Evolutionary conservation across 108 stramenopile genomes (phyloP).

Genomic region (Pseudonitzschia delicatissima): DNA sequence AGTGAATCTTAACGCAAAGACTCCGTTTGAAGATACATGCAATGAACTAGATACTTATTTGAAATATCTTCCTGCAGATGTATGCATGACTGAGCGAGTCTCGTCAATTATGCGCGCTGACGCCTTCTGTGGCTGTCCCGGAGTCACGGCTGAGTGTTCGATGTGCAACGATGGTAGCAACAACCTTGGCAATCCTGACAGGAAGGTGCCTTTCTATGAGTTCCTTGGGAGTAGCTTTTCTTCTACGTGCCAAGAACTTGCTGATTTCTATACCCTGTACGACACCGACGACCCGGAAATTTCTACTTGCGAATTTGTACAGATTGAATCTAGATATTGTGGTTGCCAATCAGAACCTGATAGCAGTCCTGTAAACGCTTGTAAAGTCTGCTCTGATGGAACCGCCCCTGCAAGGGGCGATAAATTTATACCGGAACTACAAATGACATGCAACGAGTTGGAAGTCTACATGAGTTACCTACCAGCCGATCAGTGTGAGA

Average conservation of each 20-base stretch:
- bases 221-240: conserved; percentile 13
- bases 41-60: conserved; percentile 7
- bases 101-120: neutral
- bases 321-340: conserved; percentile 26
- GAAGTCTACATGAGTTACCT: conserved; percentile 10
- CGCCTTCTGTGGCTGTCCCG: conserved; percentile 21
- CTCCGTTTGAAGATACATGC: conserved; percentile 19
- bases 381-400: conserved; percentile 19
- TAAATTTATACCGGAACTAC: neutral
- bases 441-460: conserved; percentile 11
- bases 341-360: conserved; percentile 18
- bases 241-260: conserved; percentile 30
- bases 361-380: conserved; percentile 4
- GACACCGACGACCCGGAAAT: conserved; percentile 14
- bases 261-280: conserved; percentile 17
- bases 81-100: conserved; percentile 5
- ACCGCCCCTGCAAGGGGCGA: neutral
- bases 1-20: neutral
- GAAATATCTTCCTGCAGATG: neutral
- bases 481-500: conserved; percentile 8
- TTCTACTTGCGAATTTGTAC: conserved; percentile 14
- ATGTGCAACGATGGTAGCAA: conserved; percentile 18
- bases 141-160: neutral
- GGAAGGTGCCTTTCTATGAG: conserved; percentile 26
- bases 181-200: conserved; percentile 10